A percentile compares a stretch with the other conserved stretches of the same genome.
Conservation (phyloP, 2,329 filamentous ascomycete genomes). For the Paracamarosporium sp. region DNA sequence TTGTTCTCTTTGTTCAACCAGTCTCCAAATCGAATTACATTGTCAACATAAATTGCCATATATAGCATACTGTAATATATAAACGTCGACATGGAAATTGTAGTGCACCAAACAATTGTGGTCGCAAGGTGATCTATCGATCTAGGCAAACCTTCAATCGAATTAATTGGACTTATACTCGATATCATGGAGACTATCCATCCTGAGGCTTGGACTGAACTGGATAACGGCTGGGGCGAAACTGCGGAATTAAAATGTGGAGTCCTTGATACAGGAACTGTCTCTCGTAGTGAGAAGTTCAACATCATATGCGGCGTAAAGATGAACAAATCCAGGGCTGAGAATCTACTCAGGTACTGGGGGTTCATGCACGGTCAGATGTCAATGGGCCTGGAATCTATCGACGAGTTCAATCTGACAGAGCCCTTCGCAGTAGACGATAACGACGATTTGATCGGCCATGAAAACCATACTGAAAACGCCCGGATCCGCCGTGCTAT, state of each 20-base stretch:
- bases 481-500: background rate
- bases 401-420: background rate
- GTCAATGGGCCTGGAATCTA: background rate
- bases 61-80: background rate
- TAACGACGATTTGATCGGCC: background rate
- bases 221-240: background rate
- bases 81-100: background rate
- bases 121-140: too few species aligned
- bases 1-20: background rate
- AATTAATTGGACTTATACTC: too few species aligned
- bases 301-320: background rate
- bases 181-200: background rate
- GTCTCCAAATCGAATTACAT: background rate
- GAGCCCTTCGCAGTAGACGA: background rate
- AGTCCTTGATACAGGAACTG: background rate
- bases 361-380: background rate
- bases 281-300: background rate
- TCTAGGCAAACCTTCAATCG: too few species aligned
- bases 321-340: background rate
- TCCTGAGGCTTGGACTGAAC: background rate
- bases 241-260: background rate
- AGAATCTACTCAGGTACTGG: background rate
- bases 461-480: background rate
- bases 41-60: background rate
- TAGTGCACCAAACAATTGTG: too few species aligned